Percentiles rank a stretch among this genome's conserved stretches.
Evolutionary conservation across 108 stramenopile species (phyloP).

Genomic region (Skeletonema costatum): DNA sequence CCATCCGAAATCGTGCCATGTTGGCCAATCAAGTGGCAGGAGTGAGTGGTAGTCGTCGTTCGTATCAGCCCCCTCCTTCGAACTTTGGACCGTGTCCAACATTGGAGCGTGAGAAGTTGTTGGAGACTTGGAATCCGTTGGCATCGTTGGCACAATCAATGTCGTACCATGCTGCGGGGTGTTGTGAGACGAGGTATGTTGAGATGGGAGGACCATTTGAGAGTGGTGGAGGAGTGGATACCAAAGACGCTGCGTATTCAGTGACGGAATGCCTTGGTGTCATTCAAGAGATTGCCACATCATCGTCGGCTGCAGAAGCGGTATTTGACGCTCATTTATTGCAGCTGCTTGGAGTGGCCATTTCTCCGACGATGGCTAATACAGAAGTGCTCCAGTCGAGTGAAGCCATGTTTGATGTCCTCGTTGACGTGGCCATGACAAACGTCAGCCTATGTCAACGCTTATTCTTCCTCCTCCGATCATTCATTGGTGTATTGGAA

Average conservation of each 20-base stretch:
- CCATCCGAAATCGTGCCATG: conserved; percentile 9
- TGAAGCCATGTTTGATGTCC: conserved; percentile 38
- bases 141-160: conserved; percentile 28
- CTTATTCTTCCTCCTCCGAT: conserved; percentile 55
- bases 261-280: conserved; percentile 14
- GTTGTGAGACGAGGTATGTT: conserved; percentile 31
- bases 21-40: neutral
- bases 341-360: conserved; percentile 44
- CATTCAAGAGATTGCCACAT: conserved; percentile 27
- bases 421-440: conserved; percentile 47
- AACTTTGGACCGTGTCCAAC: conserved; percentile 29
- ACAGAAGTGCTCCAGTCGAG: conserved; percentile 5
- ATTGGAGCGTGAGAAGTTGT: conserved; percentile 5
- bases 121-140: conserved; percentile 30
- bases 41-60: neutral
- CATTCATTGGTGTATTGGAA: conserved; percentile 52
- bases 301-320: conserved; percentile 26
- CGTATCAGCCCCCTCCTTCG: neutral
- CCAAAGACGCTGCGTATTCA: conserved; percentile 11
- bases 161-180: conserved; percentile 38
- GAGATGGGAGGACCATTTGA: conserved; percentile 34
- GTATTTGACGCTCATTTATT: conserved; percentile 49
- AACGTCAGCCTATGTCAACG: conserved; percentile 56
- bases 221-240: neutral
- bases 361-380: conserved; percentile 17